A percentile compares a stretch with the other conserved stretches of the same genome.
Evolutionary conservation across 805 yeast species (phyloP).

Genomic region (Candida dajiaensis): DNA sequence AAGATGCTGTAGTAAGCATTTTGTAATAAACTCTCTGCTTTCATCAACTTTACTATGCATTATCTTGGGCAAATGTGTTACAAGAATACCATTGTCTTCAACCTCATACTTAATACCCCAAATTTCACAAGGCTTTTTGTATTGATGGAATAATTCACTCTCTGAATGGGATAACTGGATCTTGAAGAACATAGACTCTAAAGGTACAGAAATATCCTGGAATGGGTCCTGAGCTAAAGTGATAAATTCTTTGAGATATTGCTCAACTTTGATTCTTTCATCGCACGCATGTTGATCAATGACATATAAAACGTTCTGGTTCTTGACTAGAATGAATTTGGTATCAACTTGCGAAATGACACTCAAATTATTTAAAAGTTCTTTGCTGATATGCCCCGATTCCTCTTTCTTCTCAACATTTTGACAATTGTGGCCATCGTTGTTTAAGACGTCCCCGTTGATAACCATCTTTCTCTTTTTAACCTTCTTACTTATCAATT

Average conservation of each 20-base stretch:
- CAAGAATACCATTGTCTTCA: constrained; percentile 5
- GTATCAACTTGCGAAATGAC: constrained; percentile 55
- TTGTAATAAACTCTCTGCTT: constrained; percentile 27
- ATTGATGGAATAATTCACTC: constrained; percentile 25
- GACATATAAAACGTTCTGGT: constrained; percentile 28
- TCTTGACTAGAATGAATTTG: constrained; percentile 52
- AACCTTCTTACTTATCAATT: not conserved
- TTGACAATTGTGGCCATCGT: not conserved
- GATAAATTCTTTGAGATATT: constrained; percentile 33
- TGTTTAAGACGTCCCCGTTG: not conserved
- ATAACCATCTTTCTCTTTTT: not conserved
- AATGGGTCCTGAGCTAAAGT: constrained; percentile 21
- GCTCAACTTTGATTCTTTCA: constrained; percentile 64
- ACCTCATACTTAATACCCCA: constrained; percentile 41
- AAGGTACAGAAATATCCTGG: constrained; percentile 9
- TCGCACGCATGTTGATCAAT: constrained; percentile 86
- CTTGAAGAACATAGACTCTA: constrained; percentile 7
- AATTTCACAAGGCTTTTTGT: constrained; percentile 22
- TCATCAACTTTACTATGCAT: constrained; percentile 28
- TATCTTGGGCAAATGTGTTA: constrained; percentile 42
- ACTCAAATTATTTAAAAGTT: constrained; percentile 18
- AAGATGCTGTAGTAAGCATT: constrained; percentile 37
- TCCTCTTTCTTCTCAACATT: not conserved
- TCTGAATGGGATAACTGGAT: constrained; percentile 27
- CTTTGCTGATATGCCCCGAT: constrained; percentile 8